These are phyloP conservation scores for Adansonia madagascariensis DNA, from an alignment of 441 rosid species.

Conservation along the genomic window DNA sequence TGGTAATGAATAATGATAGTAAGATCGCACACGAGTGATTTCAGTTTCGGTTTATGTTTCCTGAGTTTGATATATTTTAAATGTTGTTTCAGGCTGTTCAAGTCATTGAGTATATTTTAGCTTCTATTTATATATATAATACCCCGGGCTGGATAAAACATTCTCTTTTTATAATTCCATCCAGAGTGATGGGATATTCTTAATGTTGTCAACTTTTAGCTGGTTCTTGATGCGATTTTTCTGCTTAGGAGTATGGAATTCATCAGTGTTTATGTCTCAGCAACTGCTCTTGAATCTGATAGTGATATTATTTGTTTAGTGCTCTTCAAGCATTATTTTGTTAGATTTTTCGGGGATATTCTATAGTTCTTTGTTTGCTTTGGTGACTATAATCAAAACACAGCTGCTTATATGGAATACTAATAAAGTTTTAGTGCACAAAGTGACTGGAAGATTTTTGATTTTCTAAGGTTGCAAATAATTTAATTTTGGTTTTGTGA, in stretches of 20 bases:
- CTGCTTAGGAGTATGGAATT: constrained; percentile 9
- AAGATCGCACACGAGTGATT: background rate
- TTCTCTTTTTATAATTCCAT: background rate
- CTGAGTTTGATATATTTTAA: constrained; percentile 1
- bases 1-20: background rate
- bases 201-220: background rate
- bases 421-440: background rate
- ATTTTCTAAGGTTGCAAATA: background rate
- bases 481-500: constrained; percentile 9
- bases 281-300: constrained; percentile 3
- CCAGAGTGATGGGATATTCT: constrained; percentile 5
- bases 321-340: background rate
- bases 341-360: background rate
- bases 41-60: background rate
- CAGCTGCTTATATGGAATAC: background rate
- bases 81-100: constrained; percentile 16
- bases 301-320: background rate
- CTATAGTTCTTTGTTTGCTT: background rate
- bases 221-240: background rate
- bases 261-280: constrained; percentile 1
- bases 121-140: background rate
- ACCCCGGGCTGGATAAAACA: background rate
- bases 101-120: background rate
- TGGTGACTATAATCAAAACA: constrained; percentile 4
- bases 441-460: background rate